phyloP scores from a whole-genome alignment of 2,329 filamentous ascomycete genomes.

The Alternaria incomplexa region DNA sequence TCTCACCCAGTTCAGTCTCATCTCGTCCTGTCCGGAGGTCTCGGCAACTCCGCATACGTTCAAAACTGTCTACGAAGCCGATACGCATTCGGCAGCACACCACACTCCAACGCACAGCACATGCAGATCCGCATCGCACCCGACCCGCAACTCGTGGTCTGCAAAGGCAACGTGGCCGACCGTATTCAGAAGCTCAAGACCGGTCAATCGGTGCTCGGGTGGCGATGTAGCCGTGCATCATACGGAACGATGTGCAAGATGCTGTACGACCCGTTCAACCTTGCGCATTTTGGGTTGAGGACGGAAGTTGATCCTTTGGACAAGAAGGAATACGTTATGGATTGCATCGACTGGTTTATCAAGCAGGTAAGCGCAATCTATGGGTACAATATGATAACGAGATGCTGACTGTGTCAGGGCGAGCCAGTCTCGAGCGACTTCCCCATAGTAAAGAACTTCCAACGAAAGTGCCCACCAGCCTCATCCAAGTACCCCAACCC shows the following conservation, averaged over 20 bases:
- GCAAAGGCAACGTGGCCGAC: conserved; percentile 56
- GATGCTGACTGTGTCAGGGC: conserved; percentile 24
- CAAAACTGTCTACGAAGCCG: conserved; percentile 41
- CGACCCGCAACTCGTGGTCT: conserved; percentile 62
- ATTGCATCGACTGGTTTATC: conserved; percentile 48
- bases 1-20: conserved; percentile 22
- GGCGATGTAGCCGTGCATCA: conserved; percentile 44
- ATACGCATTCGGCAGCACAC: conserved; percentile 32
- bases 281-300: conserved; percentile 28
- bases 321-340: conserved; percentile 43
- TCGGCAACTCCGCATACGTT: conserved; percentile 52
- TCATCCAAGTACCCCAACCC: conserved; percentile 13
- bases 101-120: conserved; percentile 21
- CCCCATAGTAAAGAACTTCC: conserved; percentile 25
- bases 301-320: conserved; percentile 37
- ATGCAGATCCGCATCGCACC: conserved; percentile 45
- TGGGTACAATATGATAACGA: too few relatives aligned
- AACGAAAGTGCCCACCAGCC: conserved; percentile 29
- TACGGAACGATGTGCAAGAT: conserved; percentile 48
- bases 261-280: conserved; percentile 39
- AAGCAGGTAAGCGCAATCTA: conserved; percentile 16
- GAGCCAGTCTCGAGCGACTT: conserved; percentile 26
- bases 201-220: conserved; percentile 51
- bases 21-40: conserved; percentile 51
- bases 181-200: conserved; percentile 56